Base-by-base conservation (phyloP, 805 yeast species). In the Schizosaccharomyces cryophilus region DNA sequence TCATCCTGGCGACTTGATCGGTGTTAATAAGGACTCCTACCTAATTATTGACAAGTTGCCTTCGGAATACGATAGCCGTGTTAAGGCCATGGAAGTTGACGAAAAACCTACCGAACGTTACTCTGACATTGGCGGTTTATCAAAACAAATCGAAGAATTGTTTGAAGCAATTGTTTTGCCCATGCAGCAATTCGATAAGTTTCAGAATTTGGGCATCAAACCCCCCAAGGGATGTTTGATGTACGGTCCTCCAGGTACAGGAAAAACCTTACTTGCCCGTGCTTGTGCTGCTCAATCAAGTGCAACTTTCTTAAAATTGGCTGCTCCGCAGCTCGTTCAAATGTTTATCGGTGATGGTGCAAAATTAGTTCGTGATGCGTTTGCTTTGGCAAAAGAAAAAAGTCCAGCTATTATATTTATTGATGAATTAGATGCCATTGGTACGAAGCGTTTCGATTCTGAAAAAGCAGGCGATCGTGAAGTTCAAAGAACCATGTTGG, bases 171-270 rank as follows among this genome's bases (percentile, higher is more conserved):
- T 93, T 60, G 99, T 93, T 30, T 77, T 93, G 64, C 99, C 99
- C 42, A 88, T 93, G 95, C 90, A 89, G 72, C 96, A 93, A 72
- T 95, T 95, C 29, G 98, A 93, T 62, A 90, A 93, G 73, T 90
- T 93, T 75, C 86, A 86, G 70, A 82, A 81, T 63, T 77, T 93
- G 73, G 99, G 99, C 62, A 89, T 93, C 69, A 90, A 86, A 71
- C 94, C 98, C 17, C 98, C 98, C 63, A 93, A 93, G 72, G 98
- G 98, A 61, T 97, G 96, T 3, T 77, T 93, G 61, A 87, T 93
- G 89, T 93, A 93, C 71, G 99, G 99, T 45, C 97, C 99, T 7
- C 99, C 99, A 61, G 99, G 99, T 72, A 93, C 98, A 1, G 99
- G 99, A 72, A 93, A 93, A 73, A 93, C 98, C 1, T 76, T 93